These are phyloP conservation scores for Pythium diclinum DNA, from an alignment of 352 stramenopile genomes.

Conservation along the genomic window DNA sequence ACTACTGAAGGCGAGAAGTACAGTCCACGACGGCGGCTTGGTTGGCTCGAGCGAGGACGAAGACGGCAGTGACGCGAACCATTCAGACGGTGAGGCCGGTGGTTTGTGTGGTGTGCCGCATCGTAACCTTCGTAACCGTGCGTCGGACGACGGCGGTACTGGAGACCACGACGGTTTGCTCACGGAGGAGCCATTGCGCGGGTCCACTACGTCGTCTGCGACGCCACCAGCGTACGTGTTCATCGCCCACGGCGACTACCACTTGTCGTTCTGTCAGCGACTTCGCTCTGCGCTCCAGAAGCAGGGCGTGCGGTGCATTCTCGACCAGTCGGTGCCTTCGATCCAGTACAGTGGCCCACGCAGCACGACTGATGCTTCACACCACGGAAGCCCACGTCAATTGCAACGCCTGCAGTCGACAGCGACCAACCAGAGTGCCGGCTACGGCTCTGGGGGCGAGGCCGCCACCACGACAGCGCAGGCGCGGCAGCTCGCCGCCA, in stretches of 20 bases:
- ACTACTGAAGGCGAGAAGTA: slow-evolving; percentile 29
- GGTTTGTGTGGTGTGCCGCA: slow-evolving; percentile 4
- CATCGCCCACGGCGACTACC: slow-evolving; percentile 72
- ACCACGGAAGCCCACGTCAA: slow-evolving; percentile 8
- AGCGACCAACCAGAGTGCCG: slow-evolving; percentile 21
- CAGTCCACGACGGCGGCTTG: slow-evolving; percentile 10
- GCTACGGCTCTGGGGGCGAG: slow-evolving; percentile 24
- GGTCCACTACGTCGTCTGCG: neutral
- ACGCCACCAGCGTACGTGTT: slow-evolving; percentile 51
- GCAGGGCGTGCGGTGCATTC: slow-evolving; percentile 51
- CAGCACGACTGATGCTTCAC: slow-evolving; percentile 1
- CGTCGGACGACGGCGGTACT: slow-evolving; percentile 1
- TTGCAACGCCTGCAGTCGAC: slow-evolving; percentile 14
- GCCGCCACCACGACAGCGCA: slow-evolving; percentile 38
- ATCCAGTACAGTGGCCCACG: slow-evolving; percentile 42
- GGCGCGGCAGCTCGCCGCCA: slow-evolving; percentile 62
- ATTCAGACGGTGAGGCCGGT: slow-evolving; percentile 15
- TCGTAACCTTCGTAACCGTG: slow-evolving; percentile 7
- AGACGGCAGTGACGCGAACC: slow-evolving; percentile 8
- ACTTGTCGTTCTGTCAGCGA: slow-evolving; percentile 57
- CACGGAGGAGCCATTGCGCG: neutral
- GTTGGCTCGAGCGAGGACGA: slow-evolving; percentile 22
- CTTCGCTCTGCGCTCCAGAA: slow-evolving; percentile 58
- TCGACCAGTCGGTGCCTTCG: slow-evolving; percentile 49
- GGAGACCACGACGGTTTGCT: neutral